Conservation (phyloP, 306 rosid genomes). For the Vicia villosa region DNA sequence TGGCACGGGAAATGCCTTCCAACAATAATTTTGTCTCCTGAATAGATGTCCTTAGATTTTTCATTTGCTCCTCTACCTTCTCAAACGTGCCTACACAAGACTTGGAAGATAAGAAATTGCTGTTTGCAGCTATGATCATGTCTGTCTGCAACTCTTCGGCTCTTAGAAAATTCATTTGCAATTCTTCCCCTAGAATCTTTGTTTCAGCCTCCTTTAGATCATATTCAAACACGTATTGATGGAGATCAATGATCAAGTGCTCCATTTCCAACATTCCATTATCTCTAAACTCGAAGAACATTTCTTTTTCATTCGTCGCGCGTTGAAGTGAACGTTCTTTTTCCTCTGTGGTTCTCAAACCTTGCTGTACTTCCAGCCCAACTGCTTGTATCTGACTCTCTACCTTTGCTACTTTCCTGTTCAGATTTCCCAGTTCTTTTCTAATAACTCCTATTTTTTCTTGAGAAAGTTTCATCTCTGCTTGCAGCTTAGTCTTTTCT, state of each 20-base stretch:
- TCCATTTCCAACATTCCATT: slow-evolving; percentile 43
- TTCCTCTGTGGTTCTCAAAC: slow-evolving; percentile 38
- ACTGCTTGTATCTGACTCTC: slow-evolving; percentile 41
- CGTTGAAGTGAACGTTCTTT: slow-evolving; percentile 45
- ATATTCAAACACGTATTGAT: slow-evolving; percentile 46
- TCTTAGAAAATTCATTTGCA: slow-evolving; percentile 45
- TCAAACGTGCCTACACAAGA: slow-evolving; percentile 46
- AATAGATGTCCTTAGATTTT: slow-evolving; percentile 49
- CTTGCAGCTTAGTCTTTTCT: slow-evolving; percentile 50
- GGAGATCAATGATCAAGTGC: slow-evolving; percentile 43
- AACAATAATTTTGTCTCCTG: slow-evolving; percentile 64
- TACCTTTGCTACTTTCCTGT: slow-evolving; percentile 36
- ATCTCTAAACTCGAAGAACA: slow-evolving; percentile 46
- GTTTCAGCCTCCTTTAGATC: slow-evolving; percentile 52
- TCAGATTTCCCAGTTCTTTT: slow-evolving; percentile 50
- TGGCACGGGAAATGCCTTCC: slow-evolving; percentile 48
- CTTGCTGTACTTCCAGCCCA: slow-evolving; percentile 39
- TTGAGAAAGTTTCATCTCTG: slow-evolving; percentile 42
- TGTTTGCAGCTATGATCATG: slow-evolving; percentile 49
- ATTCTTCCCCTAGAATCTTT: slow-evolving; percentile 65
- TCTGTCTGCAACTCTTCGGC: slow-evolving; percentile 50
- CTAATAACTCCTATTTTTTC: slow-evolving; percentile 43
- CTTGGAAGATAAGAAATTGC: slow-evolving; percentile 48
- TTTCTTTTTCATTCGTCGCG: slow-evolving; percentile 46
- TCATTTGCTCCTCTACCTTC: slow-evolving; percentile 62